These are phyloP conservation scores for Obba rivulosa DNA, from an alignment of 768 basidiomycete species.

Conservation along the genomic window DNA sequence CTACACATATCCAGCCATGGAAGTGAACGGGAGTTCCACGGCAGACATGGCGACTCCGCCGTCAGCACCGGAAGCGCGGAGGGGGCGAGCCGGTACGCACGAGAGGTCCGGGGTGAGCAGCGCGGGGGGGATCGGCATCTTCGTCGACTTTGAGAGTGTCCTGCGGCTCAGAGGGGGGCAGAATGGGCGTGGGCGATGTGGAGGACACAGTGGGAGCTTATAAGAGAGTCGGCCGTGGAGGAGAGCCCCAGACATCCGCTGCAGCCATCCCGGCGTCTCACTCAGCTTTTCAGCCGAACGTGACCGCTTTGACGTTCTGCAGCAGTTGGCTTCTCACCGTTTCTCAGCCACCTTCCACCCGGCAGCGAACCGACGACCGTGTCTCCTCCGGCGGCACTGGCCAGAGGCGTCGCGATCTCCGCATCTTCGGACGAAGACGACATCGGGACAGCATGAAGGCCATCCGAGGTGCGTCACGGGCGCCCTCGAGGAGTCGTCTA, in stretches of 20 bases:
- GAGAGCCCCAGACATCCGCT: too few species aligned
- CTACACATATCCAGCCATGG: slow-evolving; percentile 4
- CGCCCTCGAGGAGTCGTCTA: not conserved
- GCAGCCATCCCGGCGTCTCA: not conserved
- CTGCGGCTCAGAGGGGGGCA: not conserved
- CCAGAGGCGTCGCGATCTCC: slow-evolving; percentile 1
- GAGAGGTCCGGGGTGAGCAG: slow-evolving; percentile 19
- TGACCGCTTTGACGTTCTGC: too few species aligned
- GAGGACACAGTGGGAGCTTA: not conserved
- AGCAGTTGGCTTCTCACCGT: too few species aligned
- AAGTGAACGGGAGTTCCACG: not conserved
- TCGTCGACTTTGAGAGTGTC: not conserved
- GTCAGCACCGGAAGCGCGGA: too few species aligned
- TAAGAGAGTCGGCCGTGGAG: not conserved
- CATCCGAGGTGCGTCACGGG: slow-evolving; percentile 45
- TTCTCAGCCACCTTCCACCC: slow-evolving; percentile 10
- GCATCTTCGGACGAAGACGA: too few species aligned
- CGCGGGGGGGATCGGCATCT: slow-evolving; percentile 22
- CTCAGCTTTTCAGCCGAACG: not conserved
- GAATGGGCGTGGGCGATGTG: not conserved
- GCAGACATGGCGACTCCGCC: slow-evolving; percentile 1
- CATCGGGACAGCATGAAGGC: slow-evolving; percentile 44
- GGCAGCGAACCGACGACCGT: slow-evolving; percentile 4
- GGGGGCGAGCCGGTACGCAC: slow-evolving; percentile 14
- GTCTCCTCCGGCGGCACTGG: not conserved